Conservation (phyloP, 768 basidiomycete species). For the Leucocoprinus leucothites region DNA sequence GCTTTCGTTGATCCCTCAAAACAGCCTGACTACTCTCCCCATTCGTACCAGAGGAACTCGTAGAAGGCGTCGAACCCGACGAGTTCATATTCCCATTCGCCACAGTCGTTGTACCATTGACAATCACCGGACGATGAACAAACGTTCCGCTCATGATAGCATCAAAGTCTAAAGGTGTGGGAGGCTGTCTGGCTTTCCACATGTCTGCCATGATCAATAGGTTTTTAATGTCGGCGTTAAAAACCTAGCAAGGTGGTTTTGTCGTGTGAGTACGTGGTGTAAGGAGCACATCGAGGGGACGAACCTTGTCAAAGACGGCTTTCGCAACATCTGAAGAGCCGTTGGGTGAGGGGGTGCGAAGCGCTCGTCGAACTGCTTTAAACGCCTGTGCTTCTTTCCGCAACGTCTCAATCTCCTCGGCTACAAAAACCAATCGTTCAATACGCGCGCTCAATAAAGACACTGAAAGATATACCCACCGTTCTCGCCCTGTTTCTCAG, state of each 20-base stretch:
- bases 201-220: slow-evolving; percentile 93
- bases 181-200: slow-evolving; percentile 91
- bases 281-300: background rate
- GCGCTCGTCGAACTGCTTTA: slow-evolving; percentile 67
- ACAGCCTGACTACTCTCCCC: slow-evolving; percentile 27
- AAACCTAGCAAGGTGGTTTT: slow-evolving; percentile 57
- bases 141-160: slow-evolving; percentile 67
- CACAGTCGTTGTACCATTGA: slow-evolving; percentile 21
- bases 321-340: slow-evolving; percentile 51
- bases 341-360: slow-evolving; percentile 20
- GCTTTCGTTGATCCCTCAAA: slow-evolving; percentile 78
- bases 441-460: background rate
- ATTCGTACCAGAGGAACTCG: too few relatives aligned
- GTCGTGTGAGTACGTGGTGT: background rate
- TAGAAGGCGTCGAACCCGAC: background rate
- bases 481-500: slow-evolving; percentile 91
- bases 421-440: slow-evolving; percentile 34
- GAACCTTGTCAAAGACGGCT: slow-evolving; percentile 82
- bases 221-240: slow-evolving; percentile 82
- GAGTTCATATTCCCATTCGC: slow-evolving; percentile 20
- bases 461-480: slow-evolving; percentile 41
- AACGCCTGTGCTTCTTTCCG: slow-evolving; percentile 90
- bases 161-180: slow-evolving; percentile 81
- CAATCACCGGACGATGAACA: slow-evolving; percentile 27
- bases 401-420: slow-evolving; percentile 85